A percentile compares a stretch with the other conserved stretches of the same genome.
Evolutionary conservation across 371 early-diverging fungal species (phyloP).

Genomic region (Mortierella sp.): DNA sequence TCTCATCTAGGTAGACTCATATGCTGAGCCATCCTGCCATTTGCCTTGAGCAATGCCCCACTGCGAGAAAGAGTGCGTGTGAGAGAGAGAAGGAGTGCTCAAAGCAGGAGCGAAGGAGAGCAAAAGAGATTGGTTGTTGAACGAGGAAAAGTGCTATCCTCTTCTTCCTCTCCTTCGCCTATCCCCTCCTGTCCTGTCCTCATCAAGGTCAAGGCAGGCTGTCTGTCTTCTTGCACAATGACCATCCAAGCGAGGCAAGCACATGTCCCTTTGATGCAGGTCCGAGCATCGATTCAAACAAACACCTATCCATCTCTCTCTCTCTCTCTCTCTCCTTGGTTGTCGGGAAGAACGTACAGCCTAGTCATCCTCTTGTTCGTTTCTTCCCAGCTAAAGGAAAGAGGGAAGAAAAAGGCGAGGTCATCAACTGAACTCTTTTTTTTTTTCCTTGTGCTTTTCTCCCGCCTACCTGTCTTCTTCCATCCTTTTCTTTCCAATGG

Average conservation of each 20-base stretch:
- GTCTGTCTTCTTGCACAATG: not conserved
- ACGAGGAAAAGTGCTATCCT: not conserved
- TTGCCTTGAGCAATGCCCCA: too few relatives aligned
- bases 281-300: not conserved
- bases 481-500: not conserved
- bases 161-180: not conserved
- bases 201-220: not conserved
- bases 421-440: not conserved
- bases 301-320: not conserved
- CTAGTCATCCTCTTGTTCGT: too few relatives aligned
- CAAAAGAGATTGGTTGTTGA: not conserved
- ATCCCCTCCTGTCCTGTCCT: not conserved
- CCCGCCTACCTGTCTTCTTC: not conserved
- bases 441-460: not conserved
- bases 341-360: not conserved
- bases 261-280: constrained; percentile 10
- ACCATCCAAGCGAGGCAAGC: not conserved
- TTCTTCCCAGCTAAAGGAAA: not conserved
- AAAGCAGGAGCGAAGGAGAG: not conserved
- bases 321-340: not conserved
- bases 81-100: too few relatives aligned
- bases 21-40: not conserved
- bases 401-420: not conserved
- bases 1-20: not conserved
- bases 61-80: not conserved